Base-by-base conservation (phyloP, 1,284 basidiomycete species). In the Meira nashicola region DNA sequence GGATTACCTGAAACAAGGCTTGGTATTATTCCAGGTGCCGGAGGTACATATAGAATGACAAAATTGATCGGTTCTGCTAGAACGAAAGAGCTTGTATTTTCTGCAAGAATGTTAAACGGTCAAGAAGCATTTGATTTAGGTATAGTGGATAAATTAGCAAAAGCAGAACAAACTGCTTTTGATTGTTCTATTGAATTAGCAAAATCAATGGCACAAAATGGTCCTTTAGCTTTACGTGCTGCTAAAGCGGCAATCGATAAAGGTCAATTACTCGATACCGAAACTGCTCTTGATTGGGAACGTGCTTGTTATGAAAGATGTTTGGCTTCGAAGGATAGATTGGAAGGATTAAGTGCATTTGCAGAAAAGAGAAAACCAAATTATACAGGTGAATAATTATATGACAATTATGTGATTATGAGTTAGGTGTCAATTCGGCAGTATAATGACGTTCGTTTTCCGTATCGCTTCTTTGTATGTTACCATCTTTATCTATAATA, bases 11-110 rank as follows among this genome's bases (percentile, higher is more conserved):
- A 93, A 79, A 87, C 86, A 2, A 84, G 86, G 56, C 83, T 94
- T 19, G 92, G 91, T 5, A 95, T 96, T 66, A 95, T 96, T 58
- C 92, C 92, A 12, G 92, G 92, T 2, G 92, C 90, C n/a, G 91
- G 92, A 2, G 92, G 92, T 1, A 96, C 92, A 0, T 91, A 93
- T 73, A 84, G 93, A 39, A 83, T 89, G 17, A 86, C 90, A 1
- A 85, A 90, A 46, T 80, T 95, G 19, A 80, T 96, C 10, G 92
- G 93, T 1, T 78, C 86, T 19, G 83, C 90, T 43, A 88, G 86
- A 76, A 87, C 92, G 6, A 96, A 95, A 79, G 89, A 92, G 70
- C 81, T 93, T 41, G 89, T 93, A 59, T 92, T 88, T 76, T 89
- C 89, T 1, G 88, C 87, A 7, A 83, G 86, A 7, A 80, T 84